phyloP scores from a whole-genome alignment of 2,329 filamentous ascomycete species.

The Fusarium cicatricum region DNA sequence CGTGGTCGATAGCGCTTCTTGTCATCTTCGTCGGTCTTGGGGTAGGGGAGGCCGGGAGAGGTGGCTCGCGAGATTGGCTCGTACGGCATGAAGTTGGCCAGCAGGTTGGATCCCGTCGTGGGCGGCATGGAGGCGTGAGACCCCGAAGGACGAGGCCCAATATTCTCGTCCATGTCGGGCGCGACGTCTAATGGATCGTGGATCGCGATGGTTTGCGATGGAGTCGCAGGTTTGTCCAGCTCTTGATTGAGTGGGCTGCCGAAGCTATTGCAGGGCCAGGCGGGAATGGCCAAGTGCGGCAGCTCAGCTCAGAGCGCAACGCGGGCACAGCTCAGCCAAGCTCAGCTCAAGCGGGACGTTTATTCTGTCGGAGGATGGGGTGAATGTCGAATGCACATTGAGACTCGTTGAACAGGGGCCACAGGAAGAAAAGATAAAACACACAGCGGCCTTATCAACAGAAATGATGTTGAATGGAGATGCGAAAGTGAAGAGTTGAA shows the following conservation, averaged over 20 bases:
- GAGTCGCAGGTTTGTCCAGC: constrained; percentile 21
- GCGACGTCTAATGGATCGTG: background rate
- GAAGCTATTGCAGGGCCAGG: constrained; percentile 23
- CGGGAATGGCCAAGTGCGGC: constrained; percentile 25
- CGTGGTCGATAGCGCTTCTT: constrained; percentile 79
- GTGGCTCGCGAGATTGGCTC: constrained; percentile 86
- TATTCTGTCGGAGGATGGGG: constrained; percentile 29
- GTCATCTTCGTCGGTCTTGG: constrained; percentile 59
- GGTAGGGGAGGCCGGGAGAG: constrained; percentile 74
- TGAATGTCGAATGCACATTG: constrained; percentile 31
- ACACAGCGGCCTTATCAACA: constrained; percentile 8
- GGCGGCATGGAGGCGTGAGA: constrained; percentile 44
- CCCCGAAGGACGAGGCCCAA: constrained; percentile 46
- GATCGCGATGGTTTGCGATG: constrained; percentile 6
- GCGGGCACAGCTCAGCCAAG: constrained; percentile 26
- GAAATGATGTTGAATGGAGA: constrained; percentile 11
- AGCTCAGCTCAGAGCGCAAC: constrained; percentile 32
- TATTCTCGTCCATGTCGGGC: constrained; percentile 51
- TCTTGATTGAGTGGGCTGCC: constrained; percentile 14
- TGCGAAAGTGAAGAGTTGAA: constrained; percentile 20
- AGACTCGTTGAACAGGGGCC: constrained; percentile 7
- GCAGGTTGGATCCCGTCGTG: constrained; percentile 44
- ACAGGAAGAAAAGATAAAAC: constrained; percentile 2
- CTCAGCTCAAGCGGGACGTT: constrained; percentile 31
- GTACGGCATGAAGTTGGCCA: constrained; percentile 54